Conservation (phyloP, 495 filamentous ascomycete genomes). For the Hypoxylon fuscum region DNA sequence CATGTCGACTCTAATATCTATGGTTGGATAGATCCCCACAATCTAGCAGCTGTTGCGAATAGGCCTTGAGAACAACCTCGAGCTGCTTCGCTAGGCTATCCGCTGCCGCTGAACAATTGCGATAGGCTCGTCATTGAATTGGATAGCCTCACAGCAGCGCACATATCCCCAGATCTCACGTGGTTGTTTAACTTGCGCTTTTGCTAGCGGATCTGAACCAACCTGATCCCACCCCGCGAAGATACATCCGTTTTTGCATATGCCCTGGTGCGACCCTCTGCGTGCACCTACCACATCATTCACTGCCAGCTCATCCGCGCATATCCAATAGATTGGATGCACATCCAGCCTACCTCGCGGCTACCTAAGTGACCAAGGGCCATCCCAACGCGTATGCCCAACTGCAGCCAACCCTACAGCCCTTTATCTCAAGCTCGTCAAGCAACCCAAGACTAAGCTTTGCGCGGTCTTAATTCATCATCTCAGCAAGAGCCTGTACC, state of each 20-base stretch:
- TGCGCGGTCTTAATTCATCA: conserved; percentile 45
- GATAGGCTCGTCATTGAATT: conserved; percentile 37
- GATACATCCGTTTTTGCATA: conserved; percentile 67
- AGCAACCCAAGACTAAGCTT: conserved; percentile 39
- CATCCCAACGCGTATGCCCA: conserved; percentile 55
- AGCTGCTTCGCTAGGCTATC: conserved; percentile 48
- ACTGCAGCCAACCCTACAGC: conserved; percentile 46
- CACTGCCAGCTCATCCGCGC: conserved; percentile 67
- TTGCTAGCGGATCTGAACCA: conserved; percentile 52
- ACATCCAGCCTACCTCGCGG: conserved; percentile 61
- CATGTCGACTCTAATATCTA: conserved; percentile 56
- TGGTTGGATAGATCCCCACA: conserved; percentile 57
- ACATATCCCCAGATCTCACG: conserved; percentile 52
- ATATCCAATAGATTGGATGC: conserved; percentile 65
- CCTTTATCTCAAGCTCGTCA: conserved; percentile 44
- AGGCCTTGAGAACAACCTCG: conserved; percentile 46
- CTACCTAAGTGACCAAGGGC: conserved; percentile 57
- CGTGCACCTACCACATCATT: conserved; percentile 59
- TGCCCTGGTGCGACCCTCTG: conserved; percentile 64
- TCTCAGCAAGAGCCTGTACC: conserved; percentile 37
- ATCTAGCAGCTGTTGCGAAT: conserved; percentile 41
- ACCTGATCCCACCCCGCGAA: conserved; percentile 58
- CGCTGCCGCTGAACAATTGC: conserved; percentile 41
- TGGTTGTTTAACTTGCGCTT: conserved; percentile 51
- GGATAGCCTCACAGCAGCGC: conserved; percentile 43